phyloP scores from a whole-genome alignment of 2,329 filamentous ascomycete genomes.

The Nigrospora osmanthi region DNA sequence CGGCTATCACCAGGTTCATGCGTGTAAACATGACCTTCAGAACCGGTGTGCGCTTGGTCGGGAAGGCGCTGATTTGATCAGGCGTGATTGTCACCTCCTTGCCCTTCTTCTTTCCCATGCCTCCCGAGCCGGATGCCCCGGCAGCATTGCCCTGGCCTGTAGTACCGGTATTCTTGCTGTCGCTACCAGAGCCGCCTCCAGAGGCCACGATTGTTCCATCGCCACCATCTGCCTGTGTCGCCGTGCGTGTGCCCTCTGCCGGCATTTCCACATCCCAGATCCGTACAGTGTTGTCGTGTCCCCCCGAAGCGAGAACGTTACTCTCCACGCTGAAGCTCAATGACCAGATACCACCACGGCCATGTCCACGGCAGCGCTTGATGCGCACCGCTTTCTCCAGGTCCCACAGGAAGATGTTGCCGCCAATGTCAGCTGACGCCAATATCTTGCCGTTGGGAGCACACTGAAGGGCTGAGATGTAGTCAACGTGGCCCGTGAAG shows the following conservation, averaged over 20 bases:
- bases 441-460: constrained; percentile 82
- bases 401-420: constrained; percentile 93
- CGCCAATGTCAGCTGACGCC: constrained; percentile 82
- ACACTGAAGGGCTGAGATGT: constrained; percentile 77
- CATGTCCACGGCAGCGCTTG: constrained; percentile 91
- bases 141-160: constrained; percentile 19
- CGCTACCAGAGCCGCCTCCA: constrained; percentile 25
- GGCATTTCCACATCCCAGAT: constrained; percentile 85
- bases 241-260: constrained; percentile 42
- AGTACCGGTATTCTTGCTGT: constrained; percentile 27
- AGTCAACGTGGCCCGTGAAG: constrained; percentile 85
- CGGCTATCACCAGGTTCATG: constrained; percentile 89
- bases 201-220: constrained; percentile 32
- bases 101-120: constrained; percentile 58
- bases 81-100: constrained; percentile 88
- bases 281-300: constrained; percentile 85
- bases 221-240: constrained; percentile 27
- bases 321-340: constrained; percentile 92
- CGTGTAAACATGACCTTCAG: constrained; percentile 89
- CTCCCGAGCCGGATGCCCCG: constrained; percentile 16
- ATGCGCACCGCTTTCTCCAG: constrained; percentile 76
- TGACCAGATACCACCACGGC: constrained; percentile 87
- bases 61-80: constrained; percentile 90
- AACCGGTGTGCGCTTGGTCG: constrained; percentile 92
- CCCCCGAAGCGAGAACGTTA: constrained; percentile 80